A percentile compares a stretch with the other conserved stretches of the same genome.
Conservation (phyloP, 2,329 filamentous ascomycete genomes). For the Microthyrium microscopicum region DNA sequence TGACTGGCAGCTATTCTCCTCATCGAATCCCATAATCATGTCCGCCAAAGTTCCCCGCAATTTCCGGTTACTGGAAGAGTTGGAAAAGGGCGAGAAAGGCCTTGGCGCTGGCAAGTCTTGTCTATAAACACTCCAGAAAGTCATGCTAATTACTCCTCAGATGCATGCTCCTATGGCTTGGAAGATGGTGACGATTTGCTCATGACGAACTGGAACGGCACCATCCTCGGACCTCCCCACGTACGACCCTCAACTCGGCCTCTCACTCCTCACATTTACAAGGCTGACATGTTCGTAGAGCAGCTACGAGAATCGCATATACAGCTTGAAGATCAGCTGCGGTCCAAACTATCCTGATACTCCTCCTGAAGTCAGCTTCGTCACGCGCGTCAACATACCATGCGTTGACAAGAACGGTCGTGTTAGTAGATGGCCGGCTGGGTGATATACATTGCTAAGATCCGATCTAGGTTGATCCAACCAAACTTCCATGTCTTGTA, state of each 20-base stretch:
- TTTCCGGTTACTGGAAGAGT: conserved; percentile 89
- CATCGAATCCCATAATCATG: conserved; percentile 26
- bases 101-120: conserved; percentile 57
- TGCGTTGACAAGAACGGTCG: conserved; percentile 75
- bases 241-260: conserved; percentile 36
- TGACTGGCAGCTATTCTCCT: too few relatives aligned
- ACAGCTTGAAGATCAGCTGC: conserved; percentile 94
- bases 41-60: conserved; percentile 76
- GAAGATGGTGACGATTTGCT: conserved; percentile 86
- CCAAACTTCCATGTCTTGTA: conserved; percentile 66
- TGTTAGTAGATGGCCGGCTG: conserved; percentile 25
- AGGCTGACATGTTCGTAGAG: conserved; percentile 37
- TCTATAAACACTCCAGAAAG: neutral
- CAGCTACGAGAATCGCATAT: conserved; percentile 96
- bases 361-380: conserved; percentile 80
- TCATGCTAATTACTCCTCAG: conserved; percentile 28
- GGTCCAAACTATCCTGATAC: conserved; percentile 74
- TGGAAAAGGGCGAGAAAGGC: conserved; percentile 98
- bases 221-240: conserved; percentile 89
- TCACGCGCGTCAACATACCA: conserved; percentile 90
- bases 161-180: conserved; percentile 92
- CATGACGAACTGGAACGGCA: conserved; percentile 98
- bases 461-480: conserved; percentile 63
- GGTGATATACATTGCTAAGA: too few relatives aligned
- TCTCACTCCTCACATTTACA: neutral